A percentile compares a stretch with the other conserved stretches of the same genome.
Evolutionary conservation across 108 stramenopile genomes (phyloP).

Genomic region (Cylindrotheca closterium): DNA sequence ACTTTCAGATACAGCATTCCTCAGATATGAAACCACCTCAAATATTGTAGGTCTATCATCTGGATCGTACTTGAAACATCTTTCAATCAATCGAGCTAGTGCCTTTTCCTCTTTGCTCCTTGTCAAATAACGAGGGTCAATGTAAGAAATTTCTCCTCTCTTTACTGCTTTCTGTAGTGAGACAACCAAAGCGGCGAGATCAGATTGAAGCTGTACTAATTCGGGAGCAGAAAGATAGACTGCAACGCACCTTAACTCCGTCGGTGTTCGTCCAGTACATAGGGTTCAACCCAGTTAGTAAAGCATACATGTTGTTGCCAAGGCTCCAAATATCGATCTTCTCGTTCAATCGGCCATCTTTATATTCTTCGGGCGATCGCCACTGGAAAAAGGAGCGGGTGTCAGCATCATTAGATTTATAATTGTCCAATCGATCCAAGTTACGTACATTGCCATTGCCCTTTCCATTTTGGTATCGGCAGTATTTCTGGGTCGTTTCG

Average conservation of each 20-base stretch:
- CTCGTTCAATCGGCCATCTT: constrained; percentile 51
- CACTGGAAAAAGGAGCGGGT: constrained; percentile 7
- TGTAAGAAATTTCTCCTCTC: constrained; percentile 22
- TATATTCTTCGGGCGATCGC: constrained; percentile 68
- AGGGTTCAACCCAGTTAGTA: constrained; percentile 50
- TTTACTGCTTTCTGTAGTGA: neutral
- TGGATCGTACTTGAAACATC: constrained; percentile 39
- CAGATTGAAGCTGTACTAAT: too few species aligned
- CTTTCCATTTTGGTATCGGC: constrained; percentile 53
- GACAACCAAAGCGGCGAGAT: too few species aligned
- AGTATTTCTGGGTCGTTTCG: constrained; percentile 49
- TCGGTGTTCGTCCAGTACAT: too few species aligned
- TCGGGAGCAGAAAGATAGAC: too few species aligned
- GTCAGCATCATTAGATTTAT: neutral
- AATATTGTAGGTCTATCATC: constrained; percentile 44
- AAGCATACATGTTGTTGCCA: constrained; percentile 56
- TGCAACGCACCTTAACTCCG: too few species aligned
- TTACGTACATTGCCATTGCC: constrained; percentile 49
- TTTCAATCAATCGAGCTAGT: constrained; percentile 37
- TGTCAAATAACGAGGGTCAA: constrained; percentile 40
- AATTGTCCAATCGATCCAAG: too few species aligned
- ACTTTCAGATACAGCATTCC: constrained; percentile 10
- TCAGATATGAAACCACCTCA: constrained; percentile 15
- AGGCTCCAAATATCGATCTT: constrained; percentile 64
- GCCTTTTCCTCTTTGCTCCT: constrained; percentile 29